Base-by-base conservation (phyloP, 2,329 filamentous ascomycete genomes). In the Didymella segeticola region DNA sequence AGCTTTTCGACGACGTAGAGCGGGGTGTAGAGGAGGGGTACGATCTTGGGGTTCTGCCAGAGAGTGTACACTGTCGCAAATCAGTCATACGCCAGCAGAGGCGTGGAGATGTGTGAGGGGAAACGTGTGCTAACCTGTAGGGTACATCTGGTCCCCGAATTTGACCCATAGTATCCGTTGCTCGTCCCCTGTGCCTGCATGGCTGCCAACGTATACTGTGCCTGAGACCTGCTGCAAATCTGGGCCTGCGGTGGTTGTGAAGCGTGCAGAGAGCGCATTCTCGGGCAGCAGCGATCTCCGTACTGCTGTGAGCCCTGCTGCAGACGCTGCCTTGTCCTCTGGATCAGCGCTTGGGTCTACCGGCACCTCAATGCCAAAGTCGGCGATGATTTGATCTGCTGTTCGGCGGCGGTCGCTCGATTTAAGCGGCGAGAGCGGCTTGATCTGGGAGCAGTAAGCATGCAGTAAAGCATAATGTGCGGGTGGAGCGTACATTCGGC, bases 391-490 rank as follows among this genome's bases (percentile, higher is more conserved):
- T 61, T 86, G 81, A 64, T 89, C 86, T 43, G 86, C 86, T 29
- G 86, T 83, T 63, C 84, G 86, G 53, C 87, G 80, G 54, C 87
- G 82, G 64, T 89, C 87, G 2, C 86, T 89, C 5, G 86, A 88
- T 48, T 87, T 83, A 46, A 89, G 75, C 33, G 87, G 85, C 4
- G 86, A 80, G 11, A 87, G 77, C 15, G 86, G 84, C 76, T 89
- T 89, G 77, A 89, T 83, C 80, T 86, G 43, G 42, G n/a, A 15
- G 5, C n/a, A n/a, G 39, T 68, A 47, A 49, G 34, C 31, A 25
- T 17, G 36, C 12, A 11, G 14, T 14, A 15, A 19, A 11, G 38
- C 14, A 34, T 10, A 37, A 17, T n/a, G 8, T 1, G 7, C 10
- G 22, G 22, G 10, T 8, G 15, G 10, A 26, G 27, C n/a, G 3